These are phyloP conservation scores for Lasiosphaeria hispida DNA, from an alignment of 495 filamentous ascomycete genomes.

Conservation along the genomic window DNA sequence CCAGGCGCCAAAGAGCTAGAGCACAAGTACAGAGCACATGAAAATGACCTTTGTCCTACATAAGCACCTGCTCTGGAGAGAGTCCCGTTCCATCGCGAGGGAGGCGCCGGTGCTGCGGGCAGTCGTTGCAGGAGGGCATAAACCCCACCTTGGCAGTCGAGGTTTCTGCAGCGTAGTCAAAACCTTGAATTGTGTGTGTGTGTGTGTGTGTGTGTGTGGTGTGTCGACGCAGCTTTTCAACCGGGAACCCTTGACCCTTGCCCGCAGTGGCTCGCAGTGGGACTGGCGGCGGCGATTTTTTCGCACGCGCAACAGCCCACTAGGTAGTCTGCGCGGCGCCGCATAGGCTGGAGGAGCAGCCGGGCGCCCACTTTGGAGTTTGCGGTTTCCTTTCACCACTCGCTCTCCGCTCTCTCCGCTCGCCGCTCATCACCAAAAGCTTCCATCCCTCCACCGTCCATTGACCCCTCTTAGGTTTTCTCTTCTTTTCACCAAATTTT, in stretches of 20 bases:
- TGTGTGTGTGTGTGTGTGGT: no score
- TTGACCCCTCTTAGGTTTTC: constrained; percentile 26
- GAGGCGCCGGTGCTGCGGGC: not conserved
- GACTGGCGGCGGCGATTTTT: constrained; percentile 9
- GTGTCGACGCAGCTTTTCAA: not conserved
- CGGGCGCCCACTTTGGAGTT: constrained; percentile 10
- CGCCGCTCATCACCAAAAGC: constrained; percentile 14
- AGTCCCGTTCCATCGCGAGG: not conserved
- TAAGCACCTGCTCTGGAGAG: no score
- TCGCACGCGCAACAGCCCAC: constrained; percentile 4
- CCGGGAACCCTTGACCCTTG: not conserved
- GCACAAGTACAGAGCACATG: not conserved
- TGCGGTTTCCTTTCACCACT: constrained; percentile 12
- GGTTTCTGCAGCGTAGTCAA: constrained; percentile 3
- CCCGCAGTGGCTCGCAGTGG: not conserved
- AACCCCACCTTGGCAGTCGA: not conserved
- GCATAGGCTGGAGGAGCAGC: not conserved
- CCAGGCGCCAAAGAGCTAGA: not conserved
- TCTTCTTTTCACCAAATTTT: constrained; percentile 25
- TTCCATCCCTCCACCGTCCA: constrained; percentile 15
- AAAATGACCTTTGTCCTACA: not conserved
- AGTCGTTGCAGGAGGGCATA: not conserved
- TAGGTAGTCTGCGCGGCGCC: not conserved
- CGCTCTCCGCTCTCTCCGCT: constrained; percentile 1
- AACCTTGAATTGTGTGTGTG: no score